Conservation (phyloP, 352 stramenopile genomes). For the Phytophthora podocarpi region DNA sequence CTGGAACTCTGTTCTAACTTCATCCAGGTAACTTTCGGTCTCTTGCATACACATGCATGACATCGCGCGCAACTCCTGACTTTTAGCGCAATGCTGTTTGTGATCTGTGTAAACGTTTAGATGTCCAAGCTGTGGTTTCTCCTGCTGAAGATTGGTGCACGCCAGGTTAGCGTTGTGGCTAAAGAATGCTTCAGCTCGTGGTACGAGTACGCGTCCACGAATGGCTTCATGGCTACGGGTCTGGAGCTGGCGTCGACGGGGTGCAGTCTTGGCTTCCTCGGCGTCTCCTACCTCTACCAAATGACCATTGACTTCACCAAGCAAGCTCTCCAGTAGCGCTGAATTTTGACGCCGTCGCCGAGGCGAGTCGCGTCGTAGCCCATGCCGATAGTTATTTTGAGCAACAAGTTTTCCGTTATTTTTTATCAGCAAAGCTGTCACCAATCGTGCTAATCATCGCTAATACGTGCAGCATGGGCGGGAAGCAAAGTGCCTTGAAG, state of each 20-base stretch:
- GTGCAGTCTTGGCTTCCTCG: conserved; percentile 68
- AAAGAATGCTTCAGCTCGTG: conserved; percentile 73
- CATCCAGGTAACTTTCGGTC: conserved; percentile 50
- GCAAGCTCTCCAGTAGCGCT: conserved; percentile 27
- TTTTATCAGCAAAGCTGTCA: conserved; percentile 19
- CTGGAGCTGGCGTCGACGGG: conserved; percentile 71
- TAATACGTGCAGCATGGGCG: conserved; percentile 62
- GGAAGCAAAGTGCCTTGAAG: conserved; percentile 61
- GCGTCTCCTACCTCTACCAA: conserved; percentile 64
- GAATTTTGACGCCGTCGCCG: neutral
- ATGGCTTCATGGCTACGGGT: conserved; percentile 74
- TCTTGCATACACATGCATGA: neutral
- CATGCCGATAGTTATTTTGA: conserved; percentile 7
- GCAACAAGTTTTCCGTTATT: conserved; percentile 30
- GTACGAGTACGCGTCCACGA: conserved; percentile 67
- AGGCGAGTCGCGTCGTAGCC: neutral
- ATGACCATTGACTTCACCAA: conserved; percentile 46
- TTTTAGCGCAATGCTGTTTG: neutral
- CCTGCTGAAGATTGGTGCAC: conserved; percentile 75
- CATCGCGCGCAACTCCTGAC: neutral
- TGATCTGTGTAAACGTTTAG: too few species aligned
- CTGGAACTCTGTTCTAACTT: conserved; percentile 77
- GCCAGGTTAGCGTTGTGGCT: conserved; percentile 68
- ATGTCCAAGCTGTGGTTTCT: conserved; percentile 85
- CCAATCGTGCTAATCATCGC: neutral